These are phyloP conservation scores for Sedum album DNA, from an alignment of 164 flowering plant genomes.

Conservation along the genomic window DNA sequence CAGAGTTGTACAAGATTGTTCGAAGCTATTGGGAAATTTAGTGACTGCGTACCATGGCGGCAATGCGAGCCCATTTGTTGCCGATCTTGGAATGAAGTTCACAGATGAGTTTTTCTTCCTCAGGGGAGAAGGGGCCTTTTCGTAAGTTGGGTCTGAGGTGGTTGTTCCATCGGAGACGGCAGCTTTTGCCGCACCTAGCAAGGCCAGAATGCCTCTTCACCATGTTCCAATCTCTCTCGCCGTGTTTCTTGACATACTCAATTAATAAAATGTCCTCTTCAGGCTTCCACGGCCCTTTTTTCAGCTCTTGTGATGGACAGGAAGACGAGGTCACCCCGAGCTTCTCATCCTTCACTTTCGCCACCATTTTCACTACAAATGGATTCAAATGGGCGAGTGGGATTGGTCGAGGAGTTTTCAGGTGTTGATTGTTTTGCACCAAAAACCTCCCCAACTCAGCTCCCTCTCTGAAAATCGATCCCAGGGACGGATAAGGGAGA, in stretches of 20 bases:
- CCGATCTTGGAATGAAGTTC: slow-evolving; percentile 66
- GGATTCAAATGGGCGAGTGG: too few relatives aligned
- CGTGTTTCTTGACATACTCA: slow-evolving; percentile 63
- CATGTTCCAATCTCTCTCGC: slow-evolving; percentile 80
- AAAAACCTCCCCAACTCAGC: neutral
- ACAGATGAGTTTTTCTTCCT: slow-evolving; percentile 55
- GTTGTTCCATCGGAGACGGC: slow-evolving; percentile 76
- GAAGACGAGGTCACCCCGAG: neutral
- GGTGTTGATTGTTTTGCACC: neutral
- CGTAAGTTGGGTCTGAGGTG: slow-evolving; percentile 70
- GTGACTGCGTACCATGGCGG: neutral
- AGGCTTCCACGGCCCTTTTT: slow-evolving; percentile 78
- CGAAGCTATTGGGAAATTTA: too few relatives aligned
- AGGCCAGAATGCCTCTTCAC: slow-evolving; percentile 56
- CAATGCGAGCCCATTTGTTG: slow-evolving; percentile 73
- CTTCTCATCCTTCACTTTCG: neutral
- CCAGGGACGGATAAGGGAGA: neutral
- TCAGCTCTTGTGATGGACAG: slow-evolving; percentile 16
- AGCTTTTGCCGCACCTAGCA: slow-evolving; percentile 52
- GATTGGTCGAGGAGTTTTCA: too few relatives aligned
- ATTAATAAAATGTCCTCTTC: slow-evolving; percentile 57
- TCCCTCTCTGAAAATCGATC: neutral
- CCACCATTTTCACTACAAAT: neutral
- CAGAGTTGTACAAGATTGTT: too few relatives aligned
- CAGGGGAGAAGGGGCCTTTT: slow-evolving; percentile 55